Conservation (phyloP, 495 filamentous ascomycete genomes). For the Collariella sp. region DNA sequence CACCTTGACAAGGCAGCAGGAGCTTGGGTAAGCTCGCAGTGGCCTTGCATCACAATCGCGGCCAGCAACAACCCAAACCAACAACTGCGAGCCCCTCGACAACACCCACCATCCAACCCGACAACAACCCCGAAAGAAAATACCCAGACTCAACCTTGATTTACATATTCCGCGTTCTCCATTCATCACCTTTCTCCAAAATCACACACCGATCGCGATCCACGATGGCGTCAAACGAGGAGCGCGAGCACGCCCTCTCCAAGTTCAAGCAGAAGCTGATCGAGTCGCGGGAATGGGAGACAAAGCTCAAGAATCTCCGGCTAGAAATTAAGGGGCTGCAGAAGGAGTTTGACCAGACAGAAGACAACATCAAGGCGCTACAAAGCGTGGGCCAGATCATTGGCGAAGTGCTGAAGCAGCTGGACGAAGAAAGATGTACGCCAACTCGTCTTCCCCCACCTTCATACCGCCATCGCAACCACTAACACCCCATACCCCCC, state of each 20-base stretch:
- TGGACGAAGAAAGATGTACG: conserved; percentile 97
- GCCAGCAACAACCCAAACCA: neutral
- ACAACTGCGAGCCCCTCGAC: neutral
- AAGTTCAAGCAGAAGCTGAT: conserved; percentile 88
- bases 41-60: conserved; percentile 3
- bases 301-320: conserved; percentile 85
- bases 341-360: conserved; percentile 90
- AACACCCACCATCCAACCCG: neutral
- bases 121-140: neutral
- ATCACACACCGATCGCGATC: neutral
- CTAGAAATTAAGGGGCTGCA: conserved; percentile 92
- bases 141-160: neutral
- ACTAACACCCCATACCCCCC: neutral
- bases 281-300: conserved; percentile 96
- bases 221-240: conserved; percentile 43
- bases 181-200: neutral
- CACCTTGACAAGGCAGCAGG: conserved; percentile 17
- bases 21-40: conserved; percentile 17
- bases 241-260: conserved; percentile 75
- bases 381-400: conserved; percentile 99
- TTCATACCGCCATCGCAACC: neutral
- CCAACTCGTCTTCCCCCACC: conserved; percentile 7
- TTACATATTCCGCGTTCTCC: neutral
- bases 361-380: conserved; percentile 98
- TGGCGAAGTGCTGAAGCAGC: conserved; percentile 95